Conservation (phyloP, 2,329 filamentous ascomycete species). For the Pseudocercospora musae region DNA sequence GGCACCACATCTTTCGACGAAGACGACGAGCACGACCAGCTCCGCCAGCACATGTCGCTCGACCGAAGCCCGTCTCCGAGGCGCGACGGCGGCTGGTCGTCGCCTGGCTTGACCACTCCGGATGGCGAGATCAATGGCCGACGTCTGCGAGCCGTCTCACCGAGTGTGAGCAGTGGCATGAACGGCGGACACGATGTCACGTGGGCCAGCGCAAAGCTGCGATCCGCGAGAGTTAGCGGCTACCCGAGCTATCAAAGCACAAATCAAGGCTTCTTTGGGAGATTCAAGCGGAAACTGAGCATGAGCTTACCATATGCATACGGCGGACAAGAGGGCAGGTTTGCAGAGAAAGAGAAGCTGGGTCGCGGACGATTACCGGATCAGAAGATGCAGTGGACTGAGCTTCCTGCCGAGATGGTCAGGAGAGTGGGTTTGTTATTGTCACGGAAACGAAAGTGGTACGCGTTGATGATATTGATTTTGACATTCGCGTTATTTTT, state of each 20-base stretch:
- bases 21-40: constrained; percentile 21
- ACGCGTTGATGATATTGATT: constrained; percentile 26
- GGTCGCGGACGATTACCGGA: constrained; percentile 47
- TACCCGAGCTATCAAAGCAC: constrained; percentile 75
- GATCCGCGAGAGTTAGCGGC: constrained; percentile 66
- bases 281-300: constrained; percentile 78
- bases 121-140: constrained; percentile 41
- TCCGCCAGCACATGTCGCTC: constrained; percentile 62
- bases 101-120: constrained; percentile 70
- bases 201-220: constrained; percentile 80
- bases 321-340: constrained; percentile 44
- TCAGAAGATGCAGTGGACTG: constrained; percentile 6
- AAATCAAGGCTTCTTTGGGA: constrained; percentile 81
- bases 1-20: constrained; percentile 24
- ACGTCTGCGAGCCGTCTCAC: constrained; percentile 64
- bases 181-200: constrained; percentile 53
- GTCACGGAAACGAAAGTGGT: constrained; percentile 30
- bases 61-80: constrained; percentile 85
- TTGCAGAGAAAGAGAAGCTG: constrained; percentile 75
- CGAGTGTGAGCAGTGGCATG: constrained; percentile 50
- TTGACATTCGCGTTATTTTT: constrained; percentile 24
- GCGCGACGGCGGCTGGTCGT: constrained; percentile 81
- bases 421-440: constrained; percentile 28
- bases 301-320: constrained; percentile 69
- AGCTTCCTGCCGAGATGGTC: constrained; percentile 21